Base-by-base conservation (phyloP, 140 eudicot genomes). In the Bidens hawaiensis region DNA sequence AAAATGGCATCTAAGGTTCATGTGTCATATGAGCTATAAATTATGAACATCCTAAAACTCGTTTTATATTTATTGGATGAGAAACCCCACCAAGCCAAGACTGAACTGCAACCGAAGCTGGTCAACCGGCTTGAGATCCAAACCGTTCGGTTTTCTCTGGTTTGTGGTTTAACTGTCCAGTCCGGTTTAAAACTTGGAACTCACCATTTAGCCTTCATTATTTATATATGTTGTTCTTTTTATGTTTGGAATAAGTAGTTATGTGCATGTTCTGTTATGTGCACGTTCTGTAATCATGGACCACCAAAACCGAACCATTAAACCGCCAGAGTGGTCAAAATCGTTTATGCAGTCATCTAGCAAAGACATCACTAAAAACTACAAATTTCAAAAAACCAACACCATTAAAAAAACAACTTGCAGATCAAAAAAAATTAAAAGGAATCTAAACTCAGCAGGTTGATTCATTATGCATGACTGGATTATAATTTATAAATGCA, bases 401-500 rank as follows among this genome's bases (percentile, higher is more conserved):
- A 61, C 12, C 53, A 42, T 5, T 4, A 42, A 64, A 65, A 42
- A 64, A 65, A 65, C 1, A 25, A 21, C 24, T 1, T 14, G 47
- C 1, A 6, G 4, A 13, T 43, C 38, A 57, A 12, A 33, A 9
- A 31, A 15, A 31, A 1, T 5, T 46, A 8, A 2, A 59, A 6
- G 31, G 48, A 2, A 22, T 51, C 24, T 41, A 46, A 25, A 5
- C 47, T 42, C 42, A 52, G 72, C 50, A 49, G 59, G 49, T 72
- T 16, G 54, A 27, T 7, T 25, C 60, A 72, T 7, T 30, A 72
- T 26, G 24, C 53, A 33, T 38, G 66, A 46, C 5, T 19, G 45
- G 46, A 66, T 33, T 36, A 34, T 1, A 65, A 28, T 60, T 33
- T 36, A 34, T 1, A 65, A 28, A 9, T 19, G 26, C 41, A 38